These are phyloP conservation scores for Penicillium sp. DNA, from an alignment of 2,329 filamentous ascomycete species.

Conservation along the genomic window DNA sequence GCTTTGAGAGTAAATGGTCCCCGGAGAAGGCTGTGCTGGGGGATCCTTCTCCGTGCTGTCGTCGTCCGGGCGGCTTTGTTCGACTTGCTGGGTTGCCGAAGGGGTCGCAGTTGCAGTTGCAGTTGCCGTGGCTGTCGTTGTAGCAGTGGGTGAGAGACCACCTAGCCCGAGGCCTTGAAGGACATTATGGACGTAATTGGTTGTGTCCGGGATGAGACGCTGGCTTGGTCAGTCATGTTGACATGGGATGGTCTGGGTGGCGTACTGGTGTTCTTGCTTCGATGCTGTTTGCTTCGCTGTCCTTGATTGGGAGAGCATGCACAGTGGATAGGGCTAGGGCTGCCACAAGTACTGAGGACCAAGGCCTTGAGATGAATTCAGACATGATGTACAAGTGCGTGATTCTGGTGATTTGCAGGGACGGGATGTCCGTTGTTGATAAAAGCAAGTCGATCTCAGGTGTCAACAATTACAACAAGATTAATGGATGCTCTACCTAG, in stretches of 20 bases:
- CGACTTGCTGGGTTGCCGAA: not conserved
- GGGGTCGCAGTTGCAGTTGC: not conserved
- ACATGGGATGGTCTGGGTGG: not conserved
- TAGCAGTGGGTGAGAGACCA: constrained; percentile 3
- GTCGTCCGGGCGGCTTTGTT: not conserved
- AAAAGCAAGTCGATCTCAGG: not conserved
- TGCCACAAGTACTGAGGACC: not conserved
- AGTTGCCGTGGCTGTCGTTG: constrained; percentile 8
- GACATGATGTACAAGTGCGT: constrained; percentile 8
- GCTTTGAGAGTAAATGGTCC: not conserved
- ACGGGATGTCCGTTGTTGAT: not conserved
- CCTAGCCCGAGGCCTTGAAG: constrained; percentile 20
- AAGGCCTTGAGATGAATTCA: not conserved
- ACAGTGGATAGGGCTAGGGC: constrained; percentile 11
- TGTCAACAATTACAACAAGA: not conserved
- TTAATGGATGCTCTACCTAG: constrained; percentile 8
- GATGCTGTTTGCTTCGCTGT: constrained; percentile 1
- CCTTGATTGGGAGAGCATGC: constrained; percentile 15
- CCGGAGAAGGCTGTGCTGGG: not conserved
- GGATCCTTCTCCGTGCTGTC: not conserved
- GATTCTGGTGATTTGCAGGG: not conserved
- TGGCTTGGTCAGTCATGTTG: constrained; percentile 8
- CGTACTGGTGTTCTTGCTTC: constrained; percentile 21
- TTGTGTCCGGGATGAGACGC: constrained; percentile 26
- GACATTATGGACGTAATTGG: constrained; percentile 16